Percentiles rank a stretch among this genome's conserved stretches.
Evolutionary conservation across 2,329 filamentous ascomycete genomes (phyloP).

Genomic region (Capronia epimyces): DNA sequence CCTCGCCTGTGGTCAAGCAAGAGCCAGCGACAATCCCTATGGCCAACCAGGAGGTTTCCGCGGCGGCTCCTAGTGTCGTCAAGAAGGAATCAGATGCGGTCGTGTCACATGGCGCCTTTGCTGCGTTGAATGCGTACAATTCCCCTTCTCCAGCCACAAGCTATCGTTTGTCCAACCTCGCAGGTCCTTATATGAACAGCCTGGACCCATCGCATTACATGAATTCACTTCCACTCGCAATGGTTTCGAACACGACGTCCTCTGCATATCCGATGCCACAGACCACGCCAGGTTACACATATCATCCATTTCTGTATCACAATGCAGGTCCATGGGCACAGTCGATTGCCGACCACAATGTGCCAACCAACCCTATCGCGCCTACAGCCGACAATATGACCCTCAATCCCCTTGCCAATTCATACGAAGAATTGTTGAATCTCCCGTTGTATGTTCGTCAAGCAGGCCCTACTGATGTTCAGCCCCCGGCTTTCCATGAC

Average conservation of each 20-base stretch:
- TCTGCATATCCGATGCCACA: background rate
- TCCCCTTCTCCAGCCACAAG: background rate
- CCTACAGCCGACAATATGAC: slow-evolving; percentile 3
- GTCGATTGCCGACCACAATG: background rate
- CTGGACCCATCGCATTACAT: background rate
- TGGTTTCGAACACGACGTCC: background rate
- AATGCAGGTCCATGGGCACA: slow-evolving; percentile 3
- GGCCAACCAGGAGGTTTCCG: background rate
- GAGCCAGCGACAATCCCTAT: background rate
- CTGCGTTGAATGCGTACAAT: background rate
- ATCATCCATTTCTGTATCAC: slow-evolving; percentile 3
- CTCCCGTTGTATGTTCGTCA: slow-evolving; percentile 17
- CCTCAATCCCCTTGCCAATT: slow-evolving; percentile 16
- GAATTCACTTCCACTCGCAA: background rate
- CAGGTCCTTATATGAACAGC: background rate
- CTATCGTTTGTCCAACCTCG: background rate
- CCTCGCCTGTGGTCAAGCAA: slow-evolving; percentile 10
- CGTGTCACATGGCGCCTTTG: background rate
- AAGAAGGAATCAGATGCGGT: slow-evolving; percentile 1
- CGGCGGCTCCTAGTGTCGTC: background rate
- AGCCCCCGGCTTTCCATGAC: background rate
- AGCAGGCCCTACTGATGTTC: background rate
- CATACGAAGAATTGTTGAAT: slow-evolving; percentile 21
- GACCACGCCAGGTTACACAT: background rate
- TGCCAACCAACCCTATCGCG: background rate